Conservation (phyloP, 768 basidiomycete species). For the Psilocybe tampanensis region DNA sequence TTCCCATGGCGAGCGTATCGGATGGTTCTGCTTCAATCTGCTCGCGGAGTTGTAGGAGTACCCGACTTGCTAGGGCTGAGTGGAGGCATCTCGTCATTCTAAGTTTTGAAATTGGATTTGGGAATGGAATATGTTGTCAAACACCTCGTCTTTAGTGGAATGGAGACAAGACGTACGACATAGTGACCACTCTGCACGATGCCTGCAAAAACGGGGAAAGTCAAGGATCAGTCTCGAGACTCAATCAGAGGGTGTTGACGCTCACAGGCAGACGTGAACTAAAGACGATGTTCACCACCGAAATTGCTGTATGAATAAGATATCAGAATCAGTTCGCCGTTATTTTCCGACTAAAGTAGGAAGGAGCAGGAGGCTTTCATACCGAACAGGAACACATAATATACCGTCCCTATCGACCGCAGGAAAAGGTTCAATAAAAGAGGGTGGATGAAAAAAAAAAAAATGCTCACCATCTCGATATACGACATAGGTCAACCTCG, state of each 20-base stretch:
- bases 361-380: neutral
- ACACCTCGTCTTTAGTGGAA: too few relatives aligned
- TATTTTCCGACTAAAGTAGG: too few relatives aligned
- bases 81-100: conserved; percentile 8
- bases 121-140: too few relatives aligned
- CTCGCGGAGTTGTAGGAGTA: conserved; percentile 10
- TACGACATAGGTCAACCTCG: conserved; percentile 7
- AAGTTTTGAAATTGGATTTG: too few relatives aligned
- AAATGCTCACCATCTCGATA: conserved; percentile 8
- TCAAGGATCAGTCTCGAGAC: neutral
- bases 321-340: too few relatives aligned
- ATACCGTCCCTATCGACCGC: neutral
- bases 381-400: conserved; percentile 11
- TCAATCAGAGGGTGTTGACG: neutral
- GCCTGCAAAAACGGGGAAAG: neutral
- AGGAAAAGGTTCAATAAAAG: neutral
- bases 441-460: neutral
- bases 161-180: neutral
- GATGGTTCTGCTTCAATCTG: neutral
- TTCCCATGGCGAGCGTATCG: too few relatives aligned
- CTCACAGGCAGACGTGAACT: conserved; percentile 7
- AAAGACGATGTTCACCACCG: conserved; percentile 9
- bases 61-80: conserved; percentile 7
- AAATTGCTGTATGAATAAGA: neutral
- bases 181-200: neutral